A percentile compares a stretch with the other conserved stretches of the same genome.
Evolutionary conservation across 2,329 filamentous ascomycete genomes (phyloP).

Genomic region (Diaporthe batatas): DNA sequence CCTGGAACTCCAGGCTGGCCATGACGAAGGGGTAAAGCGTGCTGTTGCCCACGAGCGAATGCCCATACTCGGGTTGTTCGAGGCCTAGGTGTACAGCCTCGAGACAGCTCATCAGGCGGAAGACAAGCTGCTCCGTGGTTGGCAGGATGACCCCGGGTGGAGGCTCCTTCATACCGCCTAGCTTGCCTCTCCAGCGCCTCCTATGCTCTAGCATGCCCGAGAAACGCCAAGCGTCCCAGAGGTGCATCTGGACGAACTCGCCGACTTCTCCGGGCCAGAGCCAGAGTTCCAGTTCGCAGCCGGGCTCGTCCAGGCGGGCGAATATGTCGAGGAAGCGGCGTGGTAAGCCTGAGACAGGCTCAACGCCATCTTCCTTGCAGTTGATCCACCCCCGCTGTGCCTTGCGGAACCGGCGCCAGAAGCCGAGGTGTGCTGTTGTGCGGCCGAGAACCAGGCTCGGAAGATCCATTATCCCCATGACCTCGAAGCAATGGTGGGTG

Average conservation of each 20-base stretch:
- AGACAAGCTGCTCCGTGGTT: constrained; percentile 38
- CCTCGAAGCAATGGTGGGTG: constrained; percentile 24
- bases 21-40: constrained; percentile 48
- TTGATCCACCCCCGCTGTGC: constrained; percentile 12
- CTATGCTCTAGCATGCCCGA: constrained; percentile 45
- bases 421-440: constrained; percentile 13
- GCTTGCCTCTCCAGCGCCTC: neutral
- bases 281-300: constrained; percentile 43
- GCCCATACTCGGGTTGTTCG: constrained; percentile 41
- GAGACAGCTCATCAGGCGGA: constrained; percentile 46
- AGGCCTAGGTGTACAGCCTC: constrained; percentile 45
- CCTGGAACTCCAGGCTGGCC: constrained; percentile 46
- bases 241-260: constrained; percentile 47
- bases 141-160: constrained; percentile 44
- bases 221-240: constrained; percentile 49
- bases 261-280: constrained; percentile 48
- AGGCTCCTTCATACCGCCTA: constrained; percentile 4
- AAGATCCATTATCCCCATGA: constrained; percentile 23
- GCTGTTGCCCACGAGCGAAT: constrained; percentile 46
- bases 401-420: constrained; percentile 23
- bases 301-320: constrained; percentile 41
- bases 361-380: constrained; percentile 44
- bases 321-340: constrained; percentile 48
- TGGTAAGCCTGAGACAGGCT: constrained; percentile 49
- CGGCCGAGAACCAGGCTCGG: constrained; percentile 8